Percentiles rank a stretch among this genome's conserved stretches.
phyloP scores from a whole-genome alignment of 768 basidiomycete species.

The Chalciporus sphaerocephalus region DNA sequence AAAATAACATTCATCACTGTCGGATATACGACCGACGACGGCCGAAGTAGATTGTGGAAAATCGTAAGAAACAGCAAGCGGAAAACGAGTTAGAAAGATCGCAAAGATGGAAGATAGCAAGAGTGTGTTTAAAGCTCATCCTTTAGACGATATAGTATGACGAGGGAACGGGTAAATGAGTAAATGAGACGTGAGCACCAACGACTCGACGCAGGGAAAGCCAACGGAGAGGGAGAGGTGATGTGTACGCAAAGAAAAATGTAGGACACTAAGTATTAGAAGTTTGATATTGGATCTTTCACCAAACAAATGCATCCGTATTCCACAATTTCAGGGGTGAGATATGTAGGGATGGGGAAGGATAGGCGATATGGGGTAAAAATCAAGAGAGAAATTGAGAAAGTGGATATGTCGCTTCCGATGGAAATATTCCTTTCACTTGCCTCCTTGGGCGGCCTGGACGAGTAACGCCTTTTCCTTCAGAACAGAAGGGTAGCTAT shows the following conservation, averaged over 20 bases:
- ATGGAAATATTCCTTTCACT: slow-evolving; percentile 10
- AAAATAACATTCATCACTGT: slow-evolving; percentile 4
- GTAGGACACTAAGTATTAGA: slow-evolving; percentile 1
- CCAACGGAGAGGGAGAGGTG: slow-evolving; percentile 1
- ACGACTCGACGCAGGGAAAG: slow-evolving; percentile 3
- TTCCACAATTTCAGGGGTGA: slow-evolving; percentile 2
- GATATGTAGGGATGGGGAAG: neutral
- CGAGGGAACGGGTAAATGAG: slow-evolving; percentile 1
- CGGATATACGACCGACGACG: neutral
- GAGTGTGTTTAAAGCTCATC: neutral
- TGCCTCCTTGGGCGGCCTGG: slow-evolving; percentile 25
- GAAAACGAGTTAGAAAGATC: neutral
- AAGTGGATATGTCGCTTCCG: neutral
- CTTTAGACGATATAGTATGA: neutral
- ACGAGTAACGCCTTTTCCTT: slow-evolving; percentile 64
- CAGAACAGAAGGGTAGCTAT: slow-evolving; percentile 76
- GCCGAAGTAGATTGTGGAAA: slow-evolving; percentile 4
- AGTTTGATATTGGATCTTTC: slow-evolving; percentile 3
- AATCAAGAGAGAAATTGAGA: neutral
- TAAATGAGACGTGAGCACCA: slow-evolving; percentile 9
- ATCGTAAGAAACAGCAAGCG: slow-evolving; percentile 5
- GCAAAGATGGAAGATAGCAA: neutral
- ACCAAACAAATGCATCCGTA: slow-evolving; percentile 1
- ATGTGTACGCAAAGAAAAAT: slow-evolving; percentile 6
- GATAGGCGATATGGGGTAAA: neutral